Percentiles rank a stretch among this genome's conserved stretches.
Conservation (phyloP, 257 asterid species). For the Marsdenia floribunda region DNA sequence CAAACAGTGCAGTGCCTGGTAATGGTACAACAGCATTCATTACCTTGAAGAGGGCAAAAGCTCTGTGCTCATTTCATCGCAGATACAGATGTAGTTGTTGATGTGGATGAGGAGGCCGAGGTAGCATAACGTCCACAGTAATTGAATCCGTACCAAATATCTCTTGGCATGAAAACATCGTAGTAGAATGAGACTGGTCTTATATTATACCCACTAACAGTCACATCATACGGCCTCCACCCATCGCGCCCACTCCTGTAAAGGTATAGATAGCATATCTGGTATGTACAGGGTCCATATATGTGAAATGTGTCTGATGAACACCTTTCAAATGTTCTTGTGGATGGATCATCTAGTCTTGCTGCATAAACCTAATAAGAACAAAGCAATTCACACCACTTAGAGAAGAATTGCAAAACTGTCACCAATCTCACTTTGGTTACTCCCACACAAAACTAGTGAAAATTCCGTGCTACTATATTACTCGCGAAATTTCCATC, state of each 20-base stretch:
- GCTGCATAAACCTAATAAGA: conserved; percentile 72
- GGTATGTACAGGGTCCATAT: conserved; percentile 81
- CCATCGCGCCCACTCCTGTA: conserved; percentile 92
- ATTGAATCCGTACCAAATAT: conserved; percentile 73
- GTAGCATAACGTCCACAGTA: conserved; percentile 31
- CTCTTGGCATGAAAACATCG: conserved; percentile 54
- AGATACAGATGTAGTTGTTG: neutral
- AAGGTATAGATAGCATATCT: conserved; percentile 78
- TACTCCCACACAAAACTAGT: neutral
- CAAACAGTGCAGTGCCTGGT: neutral
- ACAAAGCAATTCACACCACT: neutral
- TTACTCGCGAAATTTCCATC: neutral
- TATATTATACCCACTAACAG: conserved; percentile 50
- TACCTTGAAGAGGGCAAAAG: neutral
- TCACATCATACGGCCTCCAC: conserved; percentile 77
- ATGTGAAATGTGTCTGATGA: conserved; percentile 67
- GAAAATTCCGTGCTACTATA: neutral
- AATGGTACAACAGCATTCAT: neutral
- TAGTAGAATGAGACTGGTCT: conserved; percentile 54
- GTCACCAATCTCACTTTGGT: neutral
- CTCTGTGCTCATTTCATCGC: conserved; percentile 11
- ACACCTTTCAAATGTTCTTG: conserved; percentile 73
- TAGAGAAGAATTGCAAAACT: neutral
- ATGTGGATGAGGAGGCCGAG: neutral
- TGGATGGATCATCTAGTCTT: conserved; percentile 60